Percentiles rank a stretch among this genome's conserved stretches.
These are phyloP conservation scores for Thymus quinquecostatus DNA, from an alignment of 257 asterid species.

Conservation along the genomic window DNA sequence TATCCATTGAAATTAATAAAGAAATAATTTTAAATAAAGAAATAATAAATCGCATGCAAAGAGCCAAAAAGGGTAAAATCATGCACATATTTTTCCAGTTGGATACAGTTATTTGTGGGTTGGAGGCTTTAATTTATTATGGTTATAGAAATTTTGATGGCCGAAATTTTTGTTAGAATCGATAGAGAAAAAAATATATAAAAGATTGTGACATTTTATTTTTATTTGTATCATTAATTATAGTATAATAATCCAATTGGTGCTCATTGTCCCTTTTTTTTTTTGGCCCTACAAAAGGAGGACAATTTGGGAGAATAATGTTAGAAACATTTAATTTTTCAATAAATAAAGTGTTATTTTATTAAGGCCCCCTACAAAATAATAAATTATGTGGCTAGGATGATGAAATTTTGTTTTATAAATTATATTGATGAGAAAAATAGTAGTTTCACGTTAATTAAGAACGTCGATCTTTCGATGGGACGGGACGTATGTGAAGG, in stretches of 20 bases:
- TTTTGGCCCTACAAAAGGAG: conserved; percentile 21
- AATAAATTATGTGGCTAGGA: no score
- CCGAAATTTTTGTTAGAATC: conserved; percentile 22
- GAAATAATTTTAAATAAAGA: no score
- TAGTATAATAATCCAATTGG: background rate
- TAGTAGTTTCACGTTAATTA: no score
- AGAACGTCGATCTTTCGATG: no score
- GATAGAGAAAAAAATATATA: background rate
- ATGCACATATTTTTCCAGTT: conserved; percentile 1
- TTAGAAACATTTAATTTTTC: background rate
- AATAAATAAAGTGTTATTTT: no score
- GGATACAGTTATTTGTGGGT: conserved; percentile 32
- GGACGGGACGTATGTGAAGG: no score
- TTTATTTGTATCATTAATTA: conserved; percentile 1
- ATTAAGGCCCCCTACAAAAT: no score
- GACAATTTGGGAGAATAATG: background rate
- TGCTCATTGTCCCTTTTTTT: conserved; percentile 31
- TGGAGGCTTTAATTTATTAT: conserved; percentile 9
- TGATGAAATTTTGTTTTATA: no score
- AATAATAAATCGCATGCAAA: background rate
- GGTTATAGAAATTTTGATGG: conserved; percentile 6
- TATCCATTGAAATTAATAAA: no score
- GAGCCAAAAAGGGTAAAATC: background rate
- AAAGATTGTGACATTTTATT: conserved; percentile 7
- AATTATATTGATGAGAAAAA: no score